Evolutionary conservation across 495 filamentous ascomycete species (phyloP).

Genomic region (Choiromyces venosus): DNA sequence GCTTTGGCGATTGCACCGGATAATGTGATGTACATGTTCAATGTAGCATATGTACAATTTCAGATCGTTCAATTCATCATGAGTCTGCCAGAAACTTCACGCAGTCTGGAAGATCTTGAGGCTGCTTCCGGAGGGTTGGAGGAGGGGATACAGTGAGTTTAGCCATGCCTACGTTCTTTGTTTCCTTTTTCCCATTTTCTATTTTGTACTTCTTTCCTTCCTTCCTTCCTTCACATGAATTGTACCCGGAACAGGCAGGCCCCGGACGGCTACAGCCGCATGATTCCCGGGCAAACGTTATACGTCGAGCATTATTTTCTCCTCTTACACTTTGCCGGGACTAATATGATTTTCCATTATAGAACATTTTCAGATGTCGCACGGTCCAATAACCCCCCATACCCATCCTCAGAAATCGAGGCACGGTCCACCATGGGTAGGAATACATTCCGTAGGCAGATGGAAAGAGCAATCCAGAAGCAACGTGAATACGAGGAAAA

Average conservation of each 20-base stretch:
- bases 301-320: neutral
- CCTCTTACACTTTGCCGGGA: neutral
- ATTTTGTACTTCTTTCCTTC: neutral
- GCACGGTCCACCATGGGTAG: constrained; percentile 93
- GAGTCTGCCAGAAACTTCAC: constrained; percentile 64
- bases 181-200: neutral
- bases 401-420: constrained; percentile 81
- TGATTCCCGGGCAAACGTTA: neutral
- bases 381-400: constrained; percentile 75
- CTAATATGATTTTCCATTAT: constrained; percentile 14
- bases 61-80: constrained; percentile 81
- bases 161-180: neutral
- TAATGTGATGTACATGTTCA: constrained; percentile 88
- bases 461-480: constrained; percentile 72
- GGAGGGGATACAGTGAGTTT: constrained; percentile 63
- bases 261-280: neutral
- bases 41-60: constrained; percentile 94
- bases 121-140: constrained; percentile 79
- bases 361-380: constrained; percentile 70
- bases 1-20: constrained; percentile 72
- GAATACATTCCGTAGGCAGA: constrained; percentile 85
- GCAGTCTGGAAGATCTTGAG: constrained; percentile 71
- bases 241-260: neutral
- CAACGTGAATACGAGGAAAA: constrained; percentile 90
- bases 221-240: neutral